Percentiles rank a stretch among this genome's conserved stretches.
phyloP scores from a whole-genome alignment of 1,139 yeast genomes.

The Diutina sp. region DNA sequence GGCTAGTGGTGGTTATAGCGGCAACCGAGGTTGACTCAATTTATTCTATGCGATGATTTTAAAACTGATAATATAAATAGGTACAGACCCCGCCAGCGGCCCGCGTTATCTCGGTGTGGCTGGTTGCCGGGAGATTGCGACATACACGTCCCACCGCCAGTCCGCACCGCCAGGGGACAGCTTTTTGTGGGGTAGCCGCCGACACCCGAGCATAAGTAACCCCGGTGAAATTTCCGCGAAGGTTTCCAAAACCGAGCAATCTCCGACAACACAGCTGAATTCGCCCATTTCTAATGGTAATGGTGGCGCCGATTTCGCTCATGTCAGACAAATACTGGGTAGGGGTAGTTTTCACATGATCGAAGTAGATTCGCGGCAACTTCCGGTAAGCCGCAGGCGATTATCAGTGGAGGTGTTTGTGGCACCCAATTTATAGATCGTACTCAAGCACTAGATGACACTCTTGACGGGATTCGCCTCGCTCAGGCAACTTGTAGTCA shows the following conservation, averaged over 20 bases:
- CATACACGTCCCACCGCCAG: neutral
- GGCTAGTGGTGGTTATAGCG: no score
- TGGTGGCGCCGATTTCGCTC: no score
- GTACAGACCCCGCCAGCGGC: neutral
- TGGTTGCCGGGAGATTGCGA: neutral
- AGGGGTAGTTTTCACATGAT: neutral
- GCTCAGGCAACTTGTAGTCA: conserved; percentile 24
- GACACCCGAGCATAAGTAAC: neutral
- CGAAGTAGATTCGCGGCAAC: neutral
- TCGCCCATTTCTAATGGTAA: no score
- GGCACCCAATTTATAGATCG: neutral
- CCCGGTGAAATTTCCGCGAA: neutral
- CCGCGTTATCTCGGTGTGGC: neutral
- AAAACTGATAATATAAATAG: neutral
- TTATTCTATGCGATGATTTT: no score
- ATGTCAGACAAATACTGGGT: neutral
- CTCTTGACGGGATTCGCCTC: conserved; percentile 16
- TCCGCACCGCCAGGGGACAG: neutral
- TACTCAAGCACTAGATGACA: conserved; percentile 14
- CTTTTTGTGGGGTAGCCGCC: neutral
- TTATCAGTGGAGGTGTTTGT: neutral
- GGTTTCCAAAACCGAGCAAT: neutral
- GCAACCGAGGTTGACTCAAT: no score
- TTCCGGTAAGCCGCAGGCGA: neutral
- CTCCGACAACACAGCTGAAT: no score